Evolutionary conservation across 2,329 filamentous ascomycete genomes (phyloP), one percentile per base, ranked within the genome.

Genomic region (Alternaria infectoria): DNA sequence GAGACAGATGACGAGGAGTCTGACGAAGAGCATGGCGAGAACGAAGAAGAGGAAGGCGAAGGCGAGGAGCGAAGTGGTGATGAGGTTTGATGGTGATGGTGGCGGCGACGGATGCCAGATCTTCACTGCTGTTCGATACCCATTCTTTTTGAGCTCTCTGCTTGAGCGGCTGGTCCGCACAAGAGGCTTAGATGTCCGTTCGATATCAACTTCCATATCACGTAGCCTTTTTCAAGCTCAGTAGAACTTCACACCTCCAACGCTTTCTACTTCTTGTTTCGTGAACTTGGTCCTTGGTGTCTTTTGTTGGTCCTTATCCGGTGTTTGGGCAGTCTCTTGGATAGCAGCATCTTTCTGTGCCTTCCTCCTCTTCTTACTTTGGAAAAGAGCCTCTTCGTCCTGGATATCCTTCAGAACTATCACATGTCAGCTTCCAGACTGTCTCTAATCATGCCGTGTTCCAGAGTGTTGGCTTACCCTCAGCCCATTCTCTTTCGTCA

Each of bases 401-500:
- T 91, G 89, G 60, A 93, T 87, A 56, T 91, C 88, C 70, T 84
- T 85, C 68, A 93, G 66, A 15, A 91, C 90, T 91, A 64, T 6
- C 44, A 62, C 25, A 44, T 49, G 43, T 70, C 25, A 77, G 69
- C 54, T 17, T 36, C 28, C 50, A 62, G 57, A 26, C 21, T 10
- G 2, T 19, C 30, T 21, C 23, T 58, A 23, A 11, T 6, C 7
- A 6, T 40, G 11, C 11, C 12, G 60, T n/a, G 19, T 12, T 25
- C 9, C 3, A 10, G 11, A 10, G 10, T 56, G 21, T 21, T 51
- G 15, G 79, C 86, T 76, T 82, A 91, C 93, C 88, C 77, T 96
- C 90, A 80, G 95, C 91, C 96, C 96, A 99, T 73, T 93, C 92
- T 66, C 86, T 83, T 81, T 99, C 96, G 76, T 88, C 88, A 68